Evolutionary conservation across 768 basidiomycete genomes (phyloP).

Genomic region (Imleria badia): DNA sequence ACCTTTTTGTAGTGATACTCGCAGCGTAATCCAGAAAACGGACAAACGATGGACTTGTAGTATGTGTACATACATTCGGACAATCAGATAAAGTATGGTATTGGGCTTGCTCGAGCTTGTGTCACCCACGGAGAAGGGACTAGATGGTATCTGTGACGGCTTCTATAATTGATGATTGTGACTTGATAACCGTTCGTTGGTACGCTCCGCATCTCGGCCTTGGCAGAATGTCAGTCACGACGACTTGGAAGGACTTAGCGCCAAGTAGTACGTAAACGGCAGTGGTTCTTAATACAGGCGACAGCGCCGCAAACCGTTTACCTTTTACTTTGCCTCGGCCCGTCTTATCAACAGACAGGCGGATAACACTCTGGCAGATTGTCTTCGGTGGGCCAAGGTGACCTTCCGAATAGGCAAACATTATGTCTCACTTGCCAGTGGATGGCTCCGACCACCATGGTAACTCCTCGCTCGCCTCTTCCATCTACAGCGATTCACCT

Average conservation of each 20-base stretch:
- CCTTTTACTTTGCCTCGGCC: not conserved
- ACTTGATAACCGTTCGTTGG: not conserved
- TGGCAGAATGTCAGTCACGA: not conserved
- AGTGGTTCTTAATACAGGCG: too few species aligned
- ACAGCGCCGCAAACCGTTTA: too few species aligned
- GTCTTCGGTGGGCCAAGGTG: not conserved
- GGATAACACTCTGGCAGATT: not conserved
- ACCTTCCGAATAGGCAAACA: not conserved
- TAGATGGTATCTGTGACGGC: too few species aligned
- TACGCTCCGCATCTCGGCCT: not conserved
- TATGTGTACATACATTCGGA: conserved; percentile 63
- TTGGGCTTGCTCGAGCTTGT: too few species aligned
- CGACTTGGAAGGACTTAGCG: not conserved
- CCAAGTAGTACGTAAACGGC: conserved; percentile 12
- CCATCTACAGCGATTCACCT: conserved; percentile 12
- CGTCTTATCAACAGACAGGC: conserved; percentile 1
- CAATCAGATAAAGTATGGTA: not conserved
- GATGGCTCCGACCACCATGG: conserved; percentile 84
- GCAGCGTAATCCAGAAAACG: conserved; percentile 43
- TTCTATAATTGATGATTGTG: too few species aligned
- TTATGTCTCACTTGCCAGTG: conserved; percentile 12
- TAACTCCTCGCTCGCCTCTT: conserved; percentile 84
- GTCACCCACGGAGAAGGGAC: too few species aligned
- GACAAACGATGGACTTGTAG: conserved; percentile 76
- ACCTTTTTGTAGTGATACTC: conserved; percentile 6